These are phyloP conservation scores for Yamadazyma siamensis DNA, from an alignment of 1,139 yeast genomes.

Conservation along the genomic window DNA sequence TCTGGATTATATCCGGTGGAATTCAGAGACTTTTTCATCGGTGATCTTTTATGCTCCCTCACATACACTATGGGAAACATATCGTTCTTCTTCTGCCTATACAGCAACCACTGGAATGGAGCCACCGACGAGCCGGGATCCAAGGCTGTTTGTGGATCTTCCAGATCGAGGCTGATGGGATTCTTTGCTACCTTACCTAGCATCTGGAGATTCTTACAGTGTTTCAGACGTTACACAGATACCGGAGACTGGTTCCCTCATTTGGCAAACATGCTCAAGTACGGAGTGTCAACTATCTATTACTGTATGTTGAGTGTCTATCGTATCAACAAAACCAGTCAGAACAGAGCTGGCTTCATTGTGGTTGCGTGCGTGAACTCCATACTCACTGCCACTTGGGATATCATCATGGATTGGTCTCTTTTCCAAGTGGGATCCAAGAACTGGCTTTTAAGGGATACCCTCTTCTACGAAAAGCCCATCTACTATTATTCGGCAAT, in stretches of 20 bases:
- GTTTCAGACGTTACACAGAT: conserved; percentile 86
- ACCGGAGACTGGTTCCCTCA: conserved; percentile 98
- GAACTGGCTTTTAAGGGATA: conserved; percentile 63
- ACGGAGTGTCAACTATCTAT: conserved; percentile 61
- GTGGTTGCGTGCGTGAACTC: conserved; percentile 75
- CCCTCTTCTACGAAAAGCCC: conserved; percentile 59
- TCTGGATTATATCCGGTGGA: conserved; percentile 94
- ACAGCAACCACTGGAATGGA: conserved; percentile 66
- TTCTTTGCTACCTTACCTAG: conserved; percentile 82
- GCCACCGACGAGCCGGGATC: conserved; percentile 35
- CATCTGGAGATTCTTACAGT: conserved; percentile 87
- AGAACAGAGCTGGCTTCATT: conserved; percentile 59
- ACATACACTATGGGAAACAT: conserved; percentile 85
- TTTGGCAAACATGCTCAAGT: conserved; percentile 84
- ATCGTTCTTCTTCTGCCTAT: conserved; percentile 81
- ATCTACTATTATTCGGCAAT: conserved; percentile 71
- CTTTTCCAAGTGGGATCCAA: conserved; percentile 64
- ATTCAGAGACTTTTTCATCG: conserved; percentile 88
- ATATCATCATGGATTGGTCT: conserved; percentile 94
- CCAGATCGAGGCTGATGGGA: conserved; percentile 74
- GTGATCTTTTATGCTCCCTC: conserved; percentile 84
- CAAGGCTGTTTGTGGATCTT: conserved; percentile 64
- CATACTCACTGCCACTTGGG: conserved; percentile 74
- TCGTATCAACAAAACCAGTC: conserved; percentile 52
- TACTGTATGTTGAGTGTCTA: conserved; percentile 77